These are phyloP conservation scores for Geotrichum citri-aurantii DNA, from an alignment of 1,139 yeast genomes.

Conservation along the genomic window DNA sequence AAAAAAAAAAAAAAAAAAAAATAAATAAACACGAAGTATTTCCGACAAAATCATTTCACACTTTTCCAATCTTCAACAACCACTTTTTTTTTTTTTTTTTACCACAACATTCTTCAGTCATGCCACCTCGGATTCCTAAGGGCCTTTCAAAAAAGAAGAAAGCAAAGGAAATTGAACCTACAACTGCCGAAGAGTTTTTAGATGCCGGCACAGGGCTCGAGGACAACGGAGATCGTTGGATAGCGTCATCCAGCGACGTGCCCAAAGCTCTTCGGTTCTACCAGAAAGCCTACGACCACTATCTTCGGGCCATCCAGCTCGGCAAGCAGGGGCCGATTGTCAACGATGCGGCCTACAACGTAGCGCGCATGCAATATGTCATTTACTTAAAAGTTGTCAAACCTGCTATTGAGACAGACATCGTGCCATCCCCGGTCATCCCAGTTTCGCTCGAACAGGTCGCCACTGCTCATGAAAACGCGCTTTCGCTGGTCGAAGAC, in stretches of 20 bases:
- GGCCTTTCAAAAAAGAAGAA: constrained; percentile 9
- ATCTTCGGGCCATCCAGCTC: constrained; percentile 21
- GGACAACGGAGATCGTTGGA: constrained; percentile 33
- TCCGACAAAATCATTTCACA: neutral
- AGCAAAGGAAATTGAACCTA: constrained; percentile 1
- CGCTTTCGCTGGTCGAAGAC: constrained; percentile 16
- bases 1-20: neutral
- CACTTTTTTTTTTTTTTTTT: neutral
- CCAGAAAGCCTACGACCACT: constrained; percentile 25
- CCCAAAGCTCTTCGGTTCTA: constrained; percentile 32
- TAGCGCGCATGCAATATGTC: constrained; percentile 29
- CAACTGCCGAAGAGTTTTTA: constrained; percentile 27
- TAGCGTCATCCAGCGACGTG: constrained; percentile 28
- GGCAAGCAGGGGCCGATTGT: constrained; percentile 15
- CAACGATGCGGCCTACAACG: constrained; percentile 29
- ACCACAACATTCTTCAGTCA: neutral
- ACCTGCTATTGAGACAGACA: constrained; percentile 21
- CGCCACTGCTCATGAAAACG: constrained; percentile 21
- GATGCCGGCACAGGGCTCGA: constrained; percentile 30
- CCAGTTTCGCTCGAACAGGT: constrained; percentile 17
- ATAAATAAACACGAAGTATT: no score
- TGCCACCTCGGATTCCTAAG: constrained; percentile 13
- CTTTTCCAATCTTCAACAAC: neutral
- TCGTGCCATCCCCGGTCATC: constrained; percentile 8
- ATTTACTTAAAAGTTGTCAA: constrained; percentile 27